Percentiles rank a stretch among this genome's conserved stretches.
Conservation (phyloP, 31 red algal genomes). For the Odonthalia washingtoniensis region DNA sequence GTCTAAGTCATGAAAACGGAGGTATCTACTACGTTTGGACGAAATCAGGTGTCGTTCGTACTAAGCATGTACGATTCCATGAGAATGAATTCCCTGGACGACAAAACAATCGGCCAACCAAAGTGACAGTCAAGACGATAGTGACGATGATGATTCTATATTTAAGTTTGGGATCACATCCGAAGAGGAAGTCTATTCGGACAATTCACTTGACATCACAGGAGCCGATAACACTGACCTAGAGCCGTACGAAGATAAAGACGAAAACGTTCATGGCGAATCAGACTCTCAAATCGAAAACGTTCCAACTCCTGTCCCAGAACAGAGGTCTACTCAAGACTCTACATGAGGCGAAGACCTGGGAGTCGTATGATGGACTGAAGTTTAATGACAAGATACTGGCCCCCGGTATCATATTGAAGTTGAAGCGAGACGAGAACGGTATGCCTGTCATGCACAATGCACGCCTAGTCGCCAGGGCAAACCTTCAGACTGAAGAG, state of each 20-base stretch:
- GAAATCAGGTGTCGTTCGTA: not conserved
- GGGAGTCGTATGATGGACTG: not conserved
- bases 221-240: not conserved
- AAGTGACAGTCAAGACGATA: not conserved
- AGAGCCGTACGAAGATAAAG: not conserved
- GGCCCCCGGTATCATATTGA: slow-evolving; percentile 28
- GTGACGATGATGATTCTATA: not conserved
- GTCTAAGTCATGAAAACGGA: not conserved
- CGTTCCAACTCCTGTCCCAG: not conserved
- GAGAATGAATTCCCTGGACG: slow-evolving; percentile 22
- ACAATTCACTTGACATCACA: not conserved
- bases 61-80: slow-evolving; percentile 28
- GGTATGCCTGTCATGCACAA: slow-evolving; percentile 30
- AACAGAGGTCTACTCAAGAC: slow-evolving; percentile 31
- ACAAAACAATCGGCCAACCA: not conserved
- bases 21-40: slow-evolving; percentile 9
- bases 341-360: slow-evolving; percentile 20
- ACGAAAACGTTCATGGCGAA: not conserved
- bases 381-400: not conserved
- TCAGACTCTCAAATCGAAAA: slow-evolving; percentile 7
- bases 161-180: not conserved
- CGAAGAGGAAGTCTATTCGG: not conserved
- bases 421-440: slow-evolving; percentile 24
- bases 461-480: slow-evolving; percentile 23
- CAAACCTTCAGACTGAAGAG: slow-evolving; percentile 4